A percentile compares a stretch with the other conserved stretches of the same genome.
Evolutionary conservation across 1,139 yeast species (phyloP).

Genomic region (Spencermartinsiella ligniputridi): DNA sequence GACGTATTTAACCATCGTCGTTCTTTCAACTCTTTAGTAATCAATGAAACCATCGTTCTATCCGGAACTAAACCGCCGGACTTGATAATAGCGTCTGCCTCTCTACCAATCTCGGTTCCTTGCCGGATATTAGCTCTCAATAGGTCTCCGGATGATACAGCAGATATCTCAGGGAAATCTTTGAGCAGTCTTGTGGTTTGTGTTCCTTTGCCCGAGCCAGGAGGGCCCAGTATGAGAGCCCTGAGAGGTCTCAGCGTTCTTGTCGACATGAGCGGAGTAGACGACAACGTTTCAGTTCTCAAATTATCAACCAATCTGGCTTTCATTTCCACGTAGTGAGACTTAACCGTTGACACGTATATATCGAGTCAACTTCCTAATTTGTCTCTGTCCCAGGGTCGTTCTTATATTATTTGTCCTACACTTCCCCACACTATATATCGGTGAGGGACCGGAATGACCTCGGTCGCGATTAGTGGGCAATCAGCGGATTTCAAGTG

Average conservation of each 20-base stretch:
- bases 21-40: conserved; percentile 46
- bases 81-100: conserved; percentile 54
- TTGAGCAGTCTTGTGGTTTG: conserved; percentile 63
- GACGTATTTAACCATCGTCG: conserved; percentile 44
- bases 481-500: no score
- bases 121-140: conserved; percentile 62
- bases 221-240: conserved; percentile 78
- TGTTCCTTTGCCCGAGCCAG: conserved; percentile 94
- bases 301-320: neutral
- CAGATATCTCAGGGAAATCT: conserved; percentile 43
- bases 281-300: neutral
- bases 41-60: conserved; percentile 54
- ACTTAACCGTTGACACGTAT: neutral
- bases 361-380: no score
- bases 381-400: no score
- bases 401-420: neutral
- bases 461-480: no score
- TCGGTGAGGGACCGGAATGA: neutral
- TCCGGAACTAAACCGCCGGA: conserved; percentile 75
- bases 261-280: neutral
- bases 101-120: conserved; percentile 51
- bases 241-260: conserved; percentile 46
- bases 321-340: neutral
- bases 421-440: neutral
- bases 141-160: conserved; percentile 79